Evolutionary conservation across 495 filamentous ascomycete genomes (phyloP), one percentile per base, ranked within the genome.

Genomic region (Hypoxylon lienhwacheense): DNA sequence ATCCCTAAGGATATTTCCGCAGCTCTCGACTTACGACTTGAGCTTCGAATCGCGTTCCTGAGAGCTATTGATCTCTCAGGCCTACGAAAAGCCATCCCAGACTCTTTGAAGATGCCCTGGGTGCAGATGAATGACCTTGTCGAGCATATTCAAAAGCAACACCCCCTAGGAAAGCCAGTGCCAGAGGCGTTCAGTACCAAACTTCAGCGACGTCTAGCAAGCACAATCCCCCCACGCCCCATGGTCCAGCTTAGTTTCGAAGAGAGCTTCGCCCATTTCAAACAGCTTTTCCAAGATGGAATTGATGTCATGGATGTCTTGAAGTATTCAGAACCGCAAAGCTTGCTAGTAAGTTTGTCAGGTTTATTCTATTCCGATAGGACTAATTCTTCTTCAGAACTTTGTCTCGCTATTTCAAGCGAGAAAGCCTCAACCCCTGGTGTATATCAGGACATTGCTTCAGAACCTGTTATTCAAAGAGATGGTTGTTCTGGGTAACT

Each of bases 211-310:
- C 85, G 83, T 53, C 73, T 98, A 4, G 90, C 93, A 5, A 96
- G 90, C 61, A 96, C 89, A 3, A 89, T 95, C 43, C 93, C 93
- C 3, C 95, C 93, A 17, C 83, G 92, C 19, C 90, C 92, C 5
- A 91, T 97, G 58, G 87, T 96, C 11, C 79, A 87, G 22, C 78
- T 89, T 25, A 81, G 77, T 29, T 83, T 87, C 42, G 81, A 85
- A 15, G 84, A 89, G 63, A 89, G 91, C 4, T 78, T 83, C 55
- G 70, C 70, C 47, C 83, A 87, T 58, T 76, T 96, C 59, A 80
- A 79, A 59, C 80, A 81, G 24, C 68, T 96, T 19, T 89, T 85
- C 66, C 73, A 80, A 48, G 87, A 97, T 66, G 86, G 81, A n/a
- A 71, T 79, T 26, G 84, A 89, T 46, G 73, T 86, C 40, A 76